phyloP scores from a whole-genome alignment of 2,329 filamentous ascomycete genomes.

The Torrubiellomyces zombiae region DNA sequence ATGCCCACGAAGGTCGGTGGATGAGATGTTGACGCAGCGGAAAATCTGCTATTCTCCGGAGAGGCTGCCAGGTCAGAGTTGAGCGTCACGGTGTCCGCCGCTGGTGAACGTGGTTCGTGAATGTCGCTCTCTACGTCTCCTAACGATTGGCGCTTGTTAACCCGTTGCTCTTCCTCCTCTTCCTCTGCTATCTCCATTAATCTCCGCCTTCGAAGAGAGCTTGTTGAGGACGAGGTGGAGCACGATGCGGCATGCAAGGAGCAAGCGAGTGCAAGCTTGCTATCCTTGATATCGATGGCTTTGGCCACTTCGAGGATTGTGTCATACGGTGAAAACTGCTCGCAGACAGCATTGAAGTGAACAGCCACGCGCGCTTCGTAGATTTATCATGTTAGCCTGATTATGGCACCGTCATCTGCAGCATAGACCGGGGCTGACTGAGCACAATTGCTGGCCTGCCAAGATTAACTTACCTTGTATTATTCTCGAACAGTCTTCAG shows the following conservation, averaged over 20 bases:
- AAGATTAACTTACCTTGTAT: slow-evolving; percentile 57
- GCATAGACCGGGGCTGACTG: neutral
- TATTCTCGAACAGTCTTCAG: slow-evolving; percentile 76
- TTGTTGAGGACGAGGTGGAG: slow-evolving; percentile 71
- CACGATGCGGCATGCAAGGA: slow-evolving; percentile 76
- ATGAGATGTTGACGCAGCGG: slow-evolving; percentile 26
- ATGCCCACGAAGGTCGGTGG: slow-evolving; percentile 34
- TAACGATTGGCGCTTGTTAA: slow-evolving; percentile 41
- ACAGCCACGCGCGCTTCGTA: slow-evolving; percentile 61
- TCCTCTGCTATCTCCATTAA: slow-evolving; percentile 91
- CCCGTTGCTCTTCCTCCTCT: slow-evolving; percentile 56
- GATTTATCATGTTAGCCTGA: neutral
- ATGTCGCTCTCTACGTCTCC: slow-evolving; percentile 30
- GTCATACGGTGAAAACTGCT: slow-evolving; percentile 71
- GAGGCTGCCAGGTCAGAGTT: slow-evolving; percentile 33
- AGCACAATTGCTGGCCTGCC: neutral
- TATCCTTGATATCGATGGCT: slow-evolving; percentile 70
- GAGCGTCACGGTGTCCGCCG: slow-evolving; percentile 25
- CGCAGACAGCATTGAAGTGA: slow-evolving; percentile 50
- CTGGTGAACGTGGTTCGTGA: slow-evolving; percentile 15
- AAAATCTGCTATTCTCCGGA: slow-evolving; percentile 33
- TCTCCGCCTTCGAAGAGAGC: slow-evolving; percentile 58
- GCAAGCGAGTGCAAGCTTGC: slow-evolving; percentile 73
- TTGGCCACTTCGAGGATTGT: slow-evolving; percentile 61
- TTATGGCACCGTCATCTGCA: too few relatives aligned